Evolutionary conservation across 768 basidiomycete genomes (phyloP), one percentile per base, ranked within the genome.

Genomic region (Mycena venus): DNA sequence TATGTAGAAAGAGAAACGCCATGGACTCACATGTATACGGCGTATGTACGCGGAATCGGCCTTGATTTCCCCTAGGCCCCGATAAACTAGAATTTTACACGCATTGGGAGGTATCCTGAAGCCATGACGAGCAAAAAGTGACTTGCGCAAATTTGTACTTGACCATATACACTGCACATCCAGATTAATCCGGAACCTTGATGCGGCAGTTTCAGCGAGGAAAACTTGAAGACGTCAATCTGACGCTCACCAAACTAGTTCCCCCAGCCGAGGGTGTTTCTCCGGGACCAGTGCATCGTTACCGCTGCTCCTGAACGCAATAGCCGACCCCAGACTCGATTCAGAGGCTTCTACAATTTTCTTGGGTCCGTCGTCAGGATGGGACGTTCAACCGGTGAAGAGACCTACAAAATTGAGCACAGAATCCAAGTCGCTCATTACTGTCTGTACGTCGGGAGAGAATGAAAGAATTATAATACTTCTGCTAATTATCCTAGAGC

Each of bases 201-300:
- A 15, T 63, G 29, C 27, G 63, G 17, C 27, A 15, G 27, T 29
- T 32, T 47, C 2, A 31, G 40, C 25, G 2, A 65, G 12, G n/a
- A n/a, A n/a, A 32, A 38, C 21, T 38, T 4, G 40, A 12, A 4
- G 31, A 0, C 19, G 49, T n/a, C 14, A 38, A 59, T 3, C 38
- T 31, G 9, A 29, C 14, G 40, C 72, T 47, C 21, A 74, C 73
- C 51, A 40, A 38, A n/a, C 40, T 31, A 1, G 23, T 12, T 10
- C 73, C 55, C 68, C 73, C 36, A 74, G 29, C 29, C 47, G 25
- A 3, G 49, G 76, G n/a, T 76, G 76, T 63, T 79, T 78, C 70
- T 89, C 88, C 38, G 89, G 79, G 11, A 89, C 84, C 3, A 84
- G 74, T 8, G 88, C 88, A 17, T 77, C 81, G 75, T 89, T 88